Percentiles rank a stretch among this genome's conserved stretches.
Conservation (phyloP, 208 protist genomes). For the Leishmania martiniquensis region DNA sequence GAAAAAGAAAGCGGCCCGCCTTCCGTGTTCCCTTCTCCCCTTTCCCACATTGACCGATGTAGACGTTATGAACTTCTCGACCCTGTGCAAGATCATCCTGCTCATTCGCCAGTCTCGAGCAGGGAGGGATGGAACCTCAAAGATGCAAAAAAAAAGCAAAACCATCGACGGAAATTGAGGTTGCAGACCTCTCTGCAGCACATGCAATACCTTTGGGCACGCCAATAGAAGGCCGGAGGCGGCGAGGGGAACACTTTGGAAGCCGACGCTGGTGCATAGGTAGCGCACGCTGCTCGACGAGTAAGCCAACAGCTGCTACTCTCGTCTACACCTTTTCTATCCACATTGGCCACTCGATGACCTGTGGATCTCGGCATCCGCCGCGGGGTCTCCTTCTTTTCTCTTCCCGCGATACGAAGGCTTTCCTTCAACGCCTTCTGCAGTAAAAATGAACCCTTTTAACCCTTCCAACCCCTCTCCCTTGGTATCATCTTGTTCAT, state of each 20-base stretch:
- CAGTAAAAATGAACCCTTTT: background rate
- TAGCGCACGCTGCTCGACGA: background rate
- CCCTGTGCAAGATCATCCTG: background rate
- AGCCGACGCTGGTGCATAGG: background rate
- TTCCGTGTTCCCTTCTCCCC: background rate
- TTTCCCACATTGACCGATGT: background rate
- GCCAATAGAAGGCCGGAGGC: background rate
- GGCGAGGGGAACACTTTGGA: background rate
- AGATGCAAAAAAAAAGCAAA: background rate
- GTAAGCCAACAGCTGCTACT: background rate
- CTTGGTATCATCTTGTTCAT: background rate
- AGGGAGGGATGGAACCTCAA: background rate
- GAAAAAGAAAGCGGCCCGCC: background rate
- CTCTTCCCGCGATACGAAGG: background rate
- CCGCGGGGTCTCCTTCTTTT: background rate
- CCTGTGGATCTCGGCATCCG: background rate
- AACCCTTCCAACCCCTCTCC: background rate
- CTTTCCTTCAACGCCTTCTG: background rate
- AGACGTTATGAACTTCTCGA: background rate
- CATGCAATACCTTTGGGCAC: background rate
- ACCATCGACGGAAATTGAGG: background rate
- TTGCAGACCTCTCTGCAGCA: background rate
- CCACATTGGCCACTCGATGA: background rate
- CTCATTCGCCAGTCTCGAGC: background rate
- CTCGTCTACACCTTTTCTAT: background rate